These are phyloP conservation scores for Plasmodium relictum DNA, from an alignment of 169 alveolate species.

Conservation along the genomic window DNA sequence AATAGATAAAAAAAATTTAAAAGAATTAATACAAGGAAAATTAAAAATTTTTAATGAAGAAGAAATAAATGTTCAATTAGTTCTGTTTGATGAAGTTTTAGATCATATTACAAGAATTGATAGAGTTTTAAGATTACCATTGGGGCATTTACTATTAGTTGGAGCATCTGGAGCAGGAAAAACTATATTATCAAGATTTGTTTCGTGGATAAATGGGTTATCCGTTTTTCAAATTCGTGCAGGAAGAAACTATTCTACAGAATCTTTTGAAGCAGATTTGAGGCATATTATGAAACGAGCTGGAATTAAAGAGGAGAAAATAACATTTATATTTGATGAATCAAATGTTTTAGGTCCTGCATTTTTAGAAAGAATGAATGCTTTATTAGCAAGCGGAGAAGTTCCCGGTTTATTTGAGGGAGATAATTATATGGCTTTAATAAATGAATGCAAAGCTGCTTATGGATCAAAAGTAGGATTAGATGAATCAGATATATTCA, in stretches of 20 bases:
- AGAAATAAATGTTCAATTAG: slow-evolving; percentile 95
- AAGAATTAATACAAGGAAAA: slow-evolving; percentile 86
- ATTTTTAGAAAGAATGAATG: slow-evolving; percentile 99
- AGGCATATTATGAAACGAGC: slow-evolving; percentile 97
- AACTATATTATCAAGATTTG: slow-evolving; percentile 96
- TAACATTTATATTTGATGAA: slow-evolving; percentile 98
- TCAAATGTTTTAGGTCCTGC: slow-evolving; percentile 98
- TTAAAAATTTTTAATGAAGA: slow-evolving; percentile 95
- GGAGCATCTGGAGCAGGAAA: slow-evolving; percentile 99
- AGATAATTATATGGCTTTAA: slow-evolving; percentile 96
- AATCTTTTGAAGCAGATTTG: slow-evolving; percentile 97
- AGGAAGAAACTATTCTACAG: slow-evolving; percentile 95
- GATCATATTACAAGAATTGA: slow-evolving; percentile 98
- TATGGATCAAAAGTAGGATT: slow-evolving; percentile 89
- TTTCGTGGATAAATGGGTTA: slow-evolving; percentile 97
- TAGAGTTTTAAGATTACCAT: slow-evolving; percentile 97
- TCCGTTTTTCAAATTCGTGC: slow-evolving; percentile 96
- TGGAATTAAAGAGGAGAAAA: slow-evolving; percentile 97
- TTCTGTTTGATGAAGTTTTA: slow-evolving; percentile 95
- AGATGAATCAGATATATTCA: slow-evolving; percentile 96
- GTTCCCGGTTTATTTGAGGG: slow-evolving; percentile 99
- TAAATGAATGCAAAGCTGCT: slow-evolving; percentile 94
- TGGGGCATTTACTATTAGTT: slow-evolving; percentile 96
- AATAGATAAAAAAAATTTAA: slow-evolving; percentile 90
- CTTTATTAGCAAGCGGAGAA: slow-evolving; percentile 98